A percentile compares a stretch with the other conserved stretches of the same genome.
These are phyloP conservation scores for Lithohypha guttulata DNA, from an alignment of 2,329 filamentous ascomycete species.

Conservation along the genomic window DNA sequence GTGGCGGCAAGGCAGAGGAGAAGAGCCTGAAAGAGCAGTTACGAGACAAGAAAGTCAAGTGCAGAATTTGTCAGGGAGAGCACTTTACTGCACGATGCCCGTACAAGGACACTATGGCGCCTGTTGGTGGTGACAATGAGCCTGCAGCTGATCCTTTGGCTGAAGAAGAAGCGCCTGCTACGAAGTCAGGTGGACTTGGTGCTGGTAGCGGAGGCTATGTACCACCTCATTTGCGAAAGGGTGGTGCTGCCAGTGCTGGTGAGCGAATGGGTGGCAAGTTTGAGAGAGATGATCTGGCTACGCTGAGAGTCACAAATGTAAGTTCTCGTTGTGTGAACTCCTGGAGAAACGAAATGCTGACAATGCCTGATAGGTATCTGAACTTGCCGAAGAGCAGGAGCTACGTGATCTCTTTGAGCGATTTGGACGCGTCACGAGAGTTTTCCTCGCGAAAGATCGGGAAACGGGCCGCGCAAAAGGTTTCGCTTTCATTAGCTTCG, in stretches of 20 bases:
- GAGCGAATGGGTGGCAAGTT: conserved; percentile 89
- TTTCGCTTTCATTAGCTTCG: conserved; percentile 97
- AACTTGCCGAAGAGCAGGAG: conserved; percentile 93
- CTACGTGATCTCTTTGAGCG: conserved; percentile 96
- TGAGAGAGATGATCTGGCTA: conserved; percentile 93
- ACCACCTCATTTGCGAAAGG: conserved; percentile 79
- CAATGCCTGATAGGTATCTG: conserved; percentile 59
- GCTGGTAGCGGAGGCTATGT: conserved; percentile 76
- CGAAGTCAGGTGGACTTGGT: conserved; percentile 47
- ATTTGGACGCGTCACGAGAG: conserved; percentile 89
- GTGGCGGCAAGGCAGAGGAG: conserved; percentile 48
- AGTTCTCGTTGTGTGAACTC: conserved; percentile 32
- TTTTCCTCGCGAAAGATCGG: conserved; percentile 95
- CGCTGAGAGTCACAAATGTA: conserved; percentile 94
- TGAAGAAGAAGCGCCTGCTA: conserved; percentile 38
- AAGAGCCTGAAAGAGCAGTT: conserved; percentile 59
- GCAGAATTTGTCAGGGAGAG: conserved; percentile 95
- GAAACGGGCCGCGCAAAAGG: conserved; percentile 95
- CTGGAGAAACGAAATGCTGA: not conserved
- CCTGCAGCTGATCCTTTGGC: conserved; percentile 27
- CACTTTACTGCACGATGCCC: conserved; percentile 99
- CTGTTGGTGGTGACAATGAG: conserved; percentile 35
- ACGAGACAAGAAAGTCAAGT: conserved; percentile 99
- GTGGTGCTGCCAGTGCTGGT: conserved; percentile 44
- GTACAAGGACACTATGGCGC: conserved; percentile 99